These are phyloP conservation scores for Daldinia loculata DNA, from an alignment of 495 filamentous ascomycete species.

Conservation along the genomic window DNA sequence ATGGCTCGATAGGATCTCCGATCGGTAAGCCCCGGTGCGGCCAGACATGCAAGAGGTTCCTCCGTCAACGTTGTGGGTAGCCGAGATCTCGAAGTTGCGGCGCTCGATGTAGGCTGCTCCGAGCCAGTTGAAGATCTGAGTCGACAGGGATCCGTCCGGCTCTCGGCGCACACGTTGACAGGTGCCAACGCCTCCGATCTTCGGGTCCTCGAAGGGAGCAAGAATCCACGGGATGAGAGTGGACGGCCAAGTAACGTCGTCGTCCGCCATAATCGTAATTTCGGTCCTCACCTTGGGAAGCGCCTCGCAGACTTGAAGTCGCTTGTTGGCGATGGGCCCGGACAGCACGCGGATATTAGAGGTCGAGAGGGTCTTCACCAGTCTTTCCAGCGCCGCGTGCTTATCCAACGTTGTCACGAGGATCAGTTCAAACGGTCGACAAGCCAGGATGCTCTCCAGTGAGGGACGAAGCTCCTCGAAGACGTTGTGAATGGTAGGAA, in stretches of 20 bases:
- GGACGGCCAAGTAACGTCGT: constrained; percentile 64
- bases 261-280: constrained; percentile 61
- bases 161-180: constrained; percentile 57
- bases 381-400: constrained; percentile 52
- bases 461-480: constrained; percentile 62
- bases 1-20: constrained; percentile 55
- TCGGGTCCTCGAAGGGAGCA: constrained; percentile 60
- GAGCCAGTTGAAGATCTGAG: constrained; percentile 61
- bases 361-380: constrained; percentile 53
- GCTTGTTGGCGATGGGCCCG: constrained; percentile 55
- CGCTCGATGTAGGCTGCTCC: constrained; percentile 62
- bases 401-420: constrained; percentile 65
- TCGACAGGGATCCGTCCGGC: constrained; percentile 41
- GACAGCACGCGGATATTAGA: constrained; percentile 55
- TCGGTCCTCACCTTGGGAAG: constrained; percentile 52
- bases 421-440: constrained; percentile 60
- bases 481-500: constrained; percentile 63
- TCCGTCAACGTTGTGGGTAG: constrained; percentile 63
- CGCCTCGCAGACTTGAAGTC: constrained; percentile 56
- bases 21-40: constrained; percentile 59
- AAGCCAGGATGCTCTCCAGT: constrained; percentile 63
- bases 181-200: constrained; percentile 63
- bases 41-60: constrained; percentile 66
- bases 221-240: constrained; percentile 58
- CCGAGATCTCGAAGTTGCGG: constrained; percentile 65